Evolutionary conservation across 176 grass and related monocot species (phyloP), one percentile per base, ranked within the genome.

Genomic region (Musa schizocarpa): DNA sequence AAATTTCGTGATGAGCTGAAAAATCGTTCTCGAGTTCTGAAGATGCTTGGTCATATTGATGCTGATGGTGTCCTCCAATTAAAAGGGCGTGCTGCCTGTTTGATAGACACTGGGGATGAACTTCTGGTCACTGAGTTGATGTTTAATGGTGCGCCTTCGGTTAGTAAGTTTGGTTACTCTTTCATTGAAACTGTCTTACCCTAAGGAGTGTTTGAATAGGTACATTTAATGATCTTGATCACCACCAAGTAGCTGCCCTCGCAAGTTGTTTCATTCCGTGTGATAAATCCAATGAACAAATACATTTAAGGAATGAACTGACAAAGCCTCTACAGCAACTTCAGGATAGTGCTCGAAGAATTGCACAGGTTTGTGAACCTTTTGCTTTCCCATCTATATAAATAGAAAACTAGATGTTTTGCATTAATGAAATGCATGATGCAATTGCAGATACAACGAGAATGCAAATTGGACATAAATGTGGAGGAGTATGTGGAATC

Each of bases 211-310:
- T 63, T 24, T 80, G 52, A 58, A 25, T 65, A 92, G 87, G 90
- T 82, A 99, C 95, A 81, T 99, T 99, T 88, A 94, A 94, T 81
- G 86, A 99, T 81, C 90, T 99, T 71, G 95, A 99, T 87, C 90
- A 81, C 87, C 95, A 99, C 83, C 95, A 94, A 94, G 85, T 89
- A 77, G 91, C 86, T 75, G 87, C 95, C 0, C 80, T 99, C 78
- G 90, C 77, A 73, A 99, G 88, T 76, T 99, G 90, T 77, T 99
- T 99, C 84, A 65, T 94, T 69, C 95, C 90, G 68, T 99, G 90
- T 81, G 95, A 99, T 77, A 99, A 94, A 74, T 99, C 95, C 53
- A 99, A 89, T 74, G 95, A 99, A 64, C 91, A 99, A 87, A 89
- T 99, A 85, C 95, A 83, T 65, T 54, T 94, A 76, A 87, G 95